A percentile compares a stretch with the other conserved stretches of the same genome.
Conservation (phyloP, 164 flowering plant genomes). For the Cinnamomum chago region DNA sequence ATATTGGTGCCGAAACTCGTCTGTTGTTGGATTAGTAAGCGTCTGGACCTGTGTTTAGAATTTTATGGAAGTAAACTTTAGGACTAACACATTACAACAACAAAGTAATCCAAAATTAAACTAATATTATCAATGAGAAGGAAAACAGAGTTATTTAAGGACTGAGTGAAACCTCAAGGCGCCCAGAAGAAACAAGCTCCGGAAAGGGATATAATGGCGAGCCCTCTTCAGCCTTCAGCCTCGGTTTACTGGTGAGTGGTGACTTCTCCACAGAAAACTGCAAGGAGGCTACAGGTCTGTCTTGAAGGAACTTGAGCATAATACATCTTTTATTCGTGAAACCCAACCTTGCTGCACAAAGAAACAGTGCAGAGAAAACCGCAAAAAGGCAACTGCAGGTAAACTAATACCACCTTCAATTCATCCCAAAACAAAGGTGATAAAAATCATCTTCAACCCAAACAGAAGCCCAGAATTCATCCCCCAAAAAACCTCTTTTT, state of each 20-base stretch:
- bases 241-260: constrained; percentile 29
- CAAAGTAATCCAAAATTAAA: neutral
- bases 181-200: constrained; percentile 64
- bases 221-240: constrained; percentile 26
- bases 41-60: constrained; percentile 50
- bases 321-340: constrained; percentile 29
- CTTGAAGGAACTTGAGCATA: constrained; percentile 53
- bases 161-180: constrained; percentile 54
- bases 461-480: constrained; percentile 7
- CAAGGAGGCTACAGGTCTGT: constrained; percentile 56
- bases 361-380: neutral
- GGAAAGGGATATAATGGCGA: constrained; percentile 50
- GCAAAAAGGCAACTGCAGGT: neutral
- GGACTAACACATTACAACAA: neutral
- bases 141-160: neutral
- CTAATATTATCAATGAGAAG: neutral
- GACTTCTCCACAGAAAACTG: constrained; percentile 40
- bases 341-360: neutral
- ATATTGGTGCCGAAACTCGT: constrained; percentile 37
- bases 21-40: constrained; percentile 44
- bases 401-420: constrained; percentile 2
- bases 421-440: constrained; percentile 2
- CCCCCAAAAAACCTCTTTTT: neutral
- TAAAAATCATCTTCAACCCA: neutral
- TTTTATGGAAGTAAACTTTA: neutral